Percentiles rank a stretch among this genome's conserved stretches.
These are phyloP conservation scores for Tremellales sp. DNA, from an alignment of 1,284 basidiomycete genomes.

Conservation along the genomic window DNA sequence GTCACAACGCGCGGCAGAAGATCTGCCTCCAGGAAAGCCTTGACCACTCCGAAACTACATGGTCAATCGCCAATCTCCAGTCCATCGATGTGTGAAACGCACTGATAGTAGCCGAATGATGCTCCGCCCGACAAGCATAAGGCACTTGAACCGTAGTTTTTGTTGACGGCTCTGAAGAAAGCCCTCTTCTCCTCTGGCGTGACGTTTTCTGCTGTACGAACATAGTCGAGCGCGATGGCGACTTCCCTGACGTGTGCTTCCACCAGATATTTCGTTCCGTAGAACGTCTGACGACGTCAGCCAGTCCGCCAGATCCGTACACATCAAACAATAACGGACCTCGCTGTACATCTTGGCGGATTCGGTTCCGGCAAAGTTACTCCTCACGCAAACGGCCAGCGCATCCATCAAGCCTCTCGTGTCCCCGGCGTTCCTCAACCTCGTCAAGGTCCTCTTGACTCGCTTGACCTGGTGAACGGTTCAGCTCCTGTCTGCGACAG, in stretches of 20 bases:
- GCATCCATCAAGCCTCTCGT: constrained; percentile 81
- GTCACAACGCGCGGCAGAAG: constrained; percentile 81
- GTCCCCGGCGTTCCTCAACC: constrained; percentile 55
- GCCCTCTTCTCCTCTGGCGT: constrained; percentile 82
- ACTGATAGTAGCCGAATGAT: constrained; percentile 77
- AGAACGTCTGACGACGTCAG: constrained; percentile 59
- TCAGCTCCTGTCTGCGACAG: neutral
- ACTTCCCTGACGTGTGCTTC: constrained; percentile 85
- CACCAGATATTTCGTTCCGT: constrained; percentile 79
- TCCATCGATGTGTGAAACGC: constrained; percentile 4
- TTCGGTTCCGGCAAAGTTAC: constrained; percentile 94
- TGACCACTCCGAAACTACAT: constrained; percentile 71
- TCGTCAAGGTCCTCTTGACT: constrained; percentile 37
- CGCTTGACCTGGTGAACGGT: constrained; percentile 24
- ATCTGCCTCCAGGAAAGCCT: constrained; percentile 82
- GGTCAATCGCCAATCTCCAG: neutral
- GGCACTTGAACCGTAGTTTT: constrained; percentile 83
- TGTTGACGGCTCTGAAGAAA: constrained; percentile 86
- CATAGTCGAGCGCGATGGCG: constrained; percentile 65
- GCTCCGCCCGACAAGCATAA: constrained; percentile 92
- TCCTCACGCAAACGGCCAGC: constrained; percentile 83
- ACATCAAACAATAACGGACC: constrained; percentile 50
- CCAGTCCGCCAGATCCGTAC: neutral
- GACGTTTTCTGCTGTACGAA: constrained; percentile 68
- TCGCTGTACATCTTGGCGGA: constrained; percentile 85